Evolutionary conservation across 2,329 filamentous ascomycete genomes (phyloP), one percentile per base, ranked within the genome.

Genomic region (Monosporascus cannonballus): DNA sequence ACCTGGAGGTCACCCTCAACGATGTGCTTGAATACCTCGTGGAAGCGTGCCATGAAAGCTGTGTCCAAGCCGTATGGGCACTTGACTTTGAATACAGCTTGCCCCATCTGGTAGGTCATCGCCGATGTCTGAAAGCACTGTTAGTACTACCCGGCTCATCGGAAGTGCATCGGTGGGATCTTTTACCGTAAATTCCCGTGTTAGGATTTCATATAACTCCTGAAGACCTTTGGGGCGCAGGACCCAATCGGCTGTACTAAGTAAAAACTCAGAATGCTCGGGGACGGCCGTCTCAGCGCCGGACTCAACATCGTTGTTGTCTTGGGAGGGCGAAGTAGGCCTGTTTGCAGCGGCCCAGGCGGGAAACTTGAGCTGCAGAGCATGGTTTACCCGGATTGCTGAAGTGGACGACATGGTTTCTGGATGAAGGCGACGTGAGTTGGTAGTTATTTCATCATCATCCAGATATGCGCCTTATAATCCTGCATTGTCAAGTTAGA

Each of bases 171-270:
- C 46, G 22, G 7, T 11, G 49, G 27, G 37, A n/a, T 3, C 38
- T 47, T 49, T 25, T 59, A 64, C 62, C 38, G 54, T 27, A 11
- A 51, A 25, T 2, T 27, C 30, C 41, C 49, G 34, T 46, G 54
- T 52, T 27, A 65, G 52, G 38, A 42, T 24, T 8, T 53, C 51
- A 22, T 49, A 57, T 36, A 65, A 57, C 39, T 59, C 49, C 20
- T 51, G 47, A 5, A 64, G 27, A 1, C 57, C 61, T 9, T 54
- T 51, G 1, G 57, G 46, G n/a, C 9, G 49, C 6, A 64, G 45
- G 4, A 56, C 49, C 61, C 61, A 63, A 49, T 62, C 59, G 2
- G 59, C 58, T 20, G 36, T 22, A 11, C n/a, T 52, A 9, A 64
- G 14, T 2, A 56, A 39, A 22, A 64, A 61, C n/a, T 63, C 56